phyloP scores from a whole-genome alignment of 2,329 filamentous ascomycete species.

The Fusarium denticulatum region DNA sequence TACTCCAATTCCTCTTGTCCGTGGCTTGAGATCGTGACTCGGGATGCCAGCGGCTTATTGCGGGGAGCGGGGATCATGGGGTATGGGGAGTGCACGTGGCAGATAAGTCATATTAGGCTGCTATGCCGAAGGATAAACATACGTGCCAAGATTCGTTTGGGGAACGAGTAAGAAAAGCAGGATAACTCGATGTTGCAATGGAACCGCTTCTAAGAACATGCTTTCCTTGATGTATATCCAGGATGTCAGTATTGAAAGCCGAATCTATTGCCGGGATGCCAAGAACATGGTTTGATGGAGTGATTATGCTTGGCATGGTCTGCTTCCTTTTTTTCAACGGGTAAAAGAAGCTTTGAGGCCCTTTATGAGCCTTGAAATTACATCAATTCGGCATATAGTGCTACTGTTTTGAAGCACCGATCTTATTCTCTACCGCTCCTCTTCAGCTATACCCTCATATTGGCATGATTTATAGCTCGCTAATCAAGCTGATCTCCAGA shows the following conservation, averaged over 20 bases:
- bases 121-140: background rate
- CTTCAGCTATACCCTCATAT: accelerated
- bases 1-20: background rate
- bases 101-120: background rate
- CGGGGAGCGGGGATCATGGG: background rate
- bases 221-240: background rate
- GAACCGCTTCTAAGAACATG: background rate
- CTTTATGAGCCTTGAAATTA: too few relatives aligned
- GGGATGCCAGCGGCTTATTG: background rate
- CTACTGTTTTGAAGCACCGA: too few relatives aligned
- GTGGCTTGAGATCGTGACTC: background rate
- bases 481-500: background rate
- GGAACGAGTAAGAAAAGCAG: background rate
- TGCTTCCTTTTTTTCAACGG: background rate
- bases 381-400: background rate
- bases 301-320: background rate
- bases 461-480: accelerated
- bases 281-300: background rate
- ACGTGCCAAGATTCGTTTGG: accelerated
- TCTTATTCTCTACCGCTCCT: too few relatives aligned
- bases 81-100: background rate
- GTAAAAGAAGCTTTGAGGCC: background rate
- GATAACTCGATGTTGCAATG: background rate
- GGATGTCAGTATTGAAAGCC: background rate
- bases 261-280: background rate